A percentile compares a stretch with the other conserved stretches of the same genome.
Evolutionary conservation across 2,329 filamentous ascomycete genomes (phyloP).

Genomic region (Neofusicoccum umdonicola): DNA sequence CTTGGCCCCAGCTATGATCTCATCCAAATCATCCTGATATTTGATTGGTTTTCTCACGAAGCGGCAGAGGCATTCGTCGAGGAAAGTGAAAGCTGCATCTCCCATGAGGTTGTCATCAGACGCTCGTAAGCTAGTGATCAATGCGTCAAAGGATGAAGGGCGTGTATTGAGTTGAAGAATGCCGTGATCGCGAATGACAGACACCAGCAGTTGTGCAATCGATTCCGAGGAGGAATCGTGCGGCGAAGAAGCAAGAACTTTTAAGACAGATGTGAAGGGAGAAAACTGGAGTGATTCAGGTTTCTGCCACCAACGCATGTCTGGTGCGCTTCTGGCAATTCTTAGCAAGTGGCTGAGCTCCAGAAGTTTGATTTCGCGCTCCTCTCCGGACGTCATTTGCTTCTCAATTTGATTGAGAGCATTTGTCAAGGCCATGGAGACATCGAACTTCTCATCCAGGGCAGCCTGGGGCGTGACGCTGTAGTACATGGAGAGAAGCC

Average conservation of each 20-base stretch:
- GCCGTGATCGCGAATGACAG: constrained; percentile 64
- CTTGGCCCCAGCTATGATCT: constrained; percentile 41
- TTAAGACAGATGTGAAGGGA: constrained; percentile 70
- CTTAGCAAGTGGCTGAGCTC: constrained; percentile 79
- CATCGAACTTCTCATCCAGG: constrained; percentile 81
- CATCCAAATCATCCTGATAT: constrained; percentile 70
- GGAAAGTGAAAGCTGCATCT: constrained; percentile 60
- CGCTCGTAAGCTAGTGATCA: constrained; percentile 43
- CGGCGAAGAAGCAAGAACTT: constrained; percentile 53
- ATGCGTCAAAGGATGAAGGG: constrained; percentile 42
- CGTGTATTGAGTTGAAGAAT: constrained; percentile 55
- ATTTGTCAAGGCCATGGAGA: constrained; percentile 71
- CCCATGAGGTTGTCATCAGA: constrained; percentile 42
- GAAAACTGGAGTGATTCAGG: constrained; percentile 62
- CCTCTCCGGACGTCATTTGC: constrained; percentile 36
- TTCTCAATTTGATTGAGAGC: constrained; percentile 62
- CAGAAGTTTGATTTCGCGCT: constrained; percentile 61
- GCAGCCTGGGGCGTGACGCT: constrained; percentile 76
- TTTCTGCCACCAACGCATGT: constrained; percentile 89
- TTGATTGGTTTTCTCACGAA: constrained; percentile 76
- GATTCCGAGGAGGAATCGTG: constrained; percentile 50
- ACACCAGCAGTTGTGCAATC: constrained; percentile 56
- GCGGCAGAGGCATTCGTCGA: constrained; percentile 79
- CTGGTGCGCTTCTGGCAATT: constrained; percentile 75
- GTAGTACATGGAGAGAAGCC: constrained; percentile 80